Evolutionary conservation across 2,329 filamentous ascomycete species (phyloP).

Genomic region (Sclerotinia spermophila): DNA sequence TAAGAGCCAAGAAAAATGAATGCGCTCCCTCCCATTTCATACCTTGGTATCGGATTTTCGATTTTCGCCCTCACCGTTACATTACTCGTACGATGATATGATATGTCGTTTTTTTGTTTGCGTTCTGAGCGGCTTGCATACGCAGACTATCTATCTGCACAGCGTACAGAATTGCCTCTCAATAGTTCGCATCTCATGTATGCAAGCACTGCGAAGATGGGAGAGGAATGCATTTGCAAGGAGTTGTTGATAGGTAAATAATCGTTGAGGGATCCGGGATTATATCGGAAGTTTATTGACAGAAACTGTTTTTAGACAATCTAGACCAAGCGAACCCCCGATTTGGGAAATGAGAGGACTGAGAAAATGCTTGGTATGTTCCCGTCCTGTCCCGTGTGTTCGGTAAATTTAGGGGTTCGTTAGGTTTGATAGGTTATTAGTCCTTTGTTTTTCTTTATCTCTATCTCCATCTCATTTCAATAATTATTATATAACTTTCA

Average conservation of each 20-base stretch:
- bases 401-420: constrained; percentile 10
- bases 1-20: neutral
- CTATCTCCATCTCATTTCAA: neutral
- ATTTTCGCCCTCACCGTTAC: neutral
- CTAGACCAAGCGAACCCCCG: neutral
- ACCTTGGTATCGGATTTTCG: constrained; percentile 8
- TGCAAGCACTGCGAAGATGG: neutral
- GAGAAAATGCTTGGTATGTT: neutral
- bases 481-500: neutral
- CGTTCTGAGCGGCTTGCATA: neutral
- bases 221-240: neutral
- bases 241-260: neutral
- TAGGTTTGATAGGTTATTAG: neutral
- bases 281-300: neutral
- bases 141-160: neutral
- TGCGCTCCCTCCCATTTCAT: constrained; percentile 3
- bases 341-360: neutral
- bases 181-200: neutral
- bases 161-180: neutral
- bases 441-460: neutral
- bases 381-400: neutral
- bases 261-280: neutral
- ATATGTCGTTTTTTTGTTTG: neutral
- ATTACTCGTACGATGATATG: neutral
- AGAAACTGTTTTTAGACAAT: neutral